These are phyloP conservation scores for Pisolithus microcarpus DNA, from an alignment of 768 basidiomycete genomes.

Conservation along the genomic window DNA sequence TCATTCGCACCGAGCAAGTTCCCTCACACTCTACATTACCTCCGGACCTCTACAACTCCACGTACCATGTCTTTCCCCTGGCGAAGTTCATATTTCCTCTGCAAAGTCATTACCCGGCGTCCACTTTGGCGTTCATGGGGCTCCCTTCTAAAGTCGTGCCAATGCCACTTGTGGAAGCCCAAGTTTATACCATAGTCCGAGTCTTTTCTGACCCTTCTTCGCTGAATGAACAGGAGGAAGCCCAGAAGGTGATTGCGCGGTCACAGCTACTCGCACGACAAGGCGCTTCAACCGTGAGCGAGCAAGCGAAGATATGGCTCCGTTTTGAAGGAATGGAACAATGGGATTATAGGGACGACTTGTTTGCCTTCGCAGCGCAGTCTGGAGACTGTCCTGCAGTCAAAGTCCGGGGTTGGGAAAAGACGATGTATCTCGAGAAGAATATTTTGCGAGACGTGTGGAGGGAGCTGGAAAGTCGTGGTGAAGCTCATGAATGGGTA, in stretches of 20 bases:
- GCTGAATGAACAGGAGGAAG: conserved; percentile 44
- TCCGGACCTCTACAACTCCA: conserved; percentile 51
- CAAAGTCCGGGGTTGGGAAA: conserved; percentile 50
- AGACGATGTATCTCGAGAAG: conserved; percentile 46
- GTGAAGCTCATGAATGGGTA: conserved; percentile 55
- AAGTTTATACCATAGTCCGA: conserved; percentile 56
- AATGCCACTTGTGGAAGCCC: conserved; percentile 72
- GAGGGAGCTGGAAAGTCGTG: conserved; percentile 47
- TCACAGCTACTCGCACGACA: conserved; percentile 34
- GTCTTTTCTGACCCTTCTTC: conserved; percentile 46
- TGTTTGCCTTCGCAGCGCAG: conserved; percentile 43
- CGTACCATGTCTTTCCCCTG: conserved; percentile 63
- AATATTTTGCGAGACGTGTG: conserved; percentile 46
- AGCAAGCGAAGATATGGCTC: conserved; percentile 53
- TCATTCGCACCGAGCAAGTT: conserved; percentile 33
- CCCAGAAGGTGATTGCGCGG: conserved; percentile 41
- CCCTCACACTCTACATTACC: conserved; percentile 46
- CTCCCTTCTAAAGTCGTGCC: conserved; percentile 56
- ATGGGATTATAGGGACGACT: conserved; percentile 58
- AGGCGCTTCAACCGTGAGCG: conserved; percentile 28
- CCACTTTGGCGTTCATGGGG: conserved; percentile 59
- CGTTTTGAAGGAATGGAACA: conserved; percentile 45
- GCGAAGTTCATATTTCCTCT: conserved; percentile 66
- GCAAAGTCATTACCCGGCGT: conserved; percentile 35
- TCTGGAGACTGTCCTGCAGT: conserved; percentile 22